phyloP scores from a whole-genome alignment of 2,329 filamentous ascomycete genomes.

The Trematosphaeria pertusa region DNA sequence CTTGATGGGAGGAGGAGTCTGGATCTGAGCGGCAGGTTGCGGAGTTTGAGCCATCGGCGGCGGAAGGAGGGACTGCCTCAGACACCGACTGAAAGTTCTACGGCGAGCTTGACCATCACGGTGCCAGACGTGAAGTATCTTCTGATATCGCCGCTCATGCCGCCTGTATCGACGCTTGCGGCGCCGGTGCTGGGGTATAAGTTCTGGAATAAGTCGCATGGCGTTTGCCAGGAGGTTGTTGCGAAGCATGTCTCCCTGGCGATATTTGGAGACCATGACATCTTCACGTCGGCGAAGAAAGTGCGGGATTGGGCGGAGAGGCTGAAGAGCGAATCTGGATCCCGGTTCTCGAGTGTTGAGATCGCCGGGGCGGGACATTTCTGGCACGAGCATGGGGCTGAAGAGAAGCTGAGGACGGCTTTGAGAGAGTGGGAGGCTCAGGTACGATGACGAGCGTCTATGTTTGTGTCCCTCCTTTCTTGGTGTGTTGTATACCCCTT shows the following conservation, averaged over 20 bases:
- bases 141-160: slow-evolving; percentile 56
- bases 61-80: slow-evolving; percentile 14
- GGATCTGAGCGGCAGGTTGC: slow-evolving; percentile 39
- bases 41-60: slow-evolving; percentile 37
- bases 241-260: slow-evolving; percentile 61
- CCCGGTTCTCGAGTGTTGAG: slow-evolving; percentile 51
- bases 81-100: slow-evolving; percentile 11
- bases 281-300: slow-evolving; percentile 72
- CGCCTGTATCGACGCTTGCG: slow-evolving; percentile 49
- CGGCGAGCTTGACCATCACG: slow-evolving; percentile 7
- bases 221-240: slow-evolving; percentile 22
- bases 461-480: too few species aligned
- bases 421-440: slow-evolving; percentile 51
- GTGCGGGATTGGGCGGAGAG: slow-evolving; percentile 70
- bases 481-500: too few species aligned
- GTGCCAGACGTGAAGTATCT: slow-evolving; percentile 48
- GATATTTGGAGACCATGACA: slow-evolving; percentile 77
- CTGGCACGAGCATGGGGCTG: slow-evolving; percentile 53
- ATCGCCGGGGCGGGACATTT: slow-evolving; percentile 61
- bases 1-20: slow-evolving; percentile 41
- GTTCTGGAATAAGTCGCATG: slow-evolving; percentile 32
- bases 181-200: slow-evolving; percentile 40
- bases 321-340: slow-evolving; percentile 49
- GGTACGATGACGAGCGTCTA: slow-evolving; percentile 1
- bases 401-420: slow-evolving; percentile 47